Evolutionary conservation across 148 eudicot genomes (phyloP).

Genomic region (Rhododendron vialii): DNA sequence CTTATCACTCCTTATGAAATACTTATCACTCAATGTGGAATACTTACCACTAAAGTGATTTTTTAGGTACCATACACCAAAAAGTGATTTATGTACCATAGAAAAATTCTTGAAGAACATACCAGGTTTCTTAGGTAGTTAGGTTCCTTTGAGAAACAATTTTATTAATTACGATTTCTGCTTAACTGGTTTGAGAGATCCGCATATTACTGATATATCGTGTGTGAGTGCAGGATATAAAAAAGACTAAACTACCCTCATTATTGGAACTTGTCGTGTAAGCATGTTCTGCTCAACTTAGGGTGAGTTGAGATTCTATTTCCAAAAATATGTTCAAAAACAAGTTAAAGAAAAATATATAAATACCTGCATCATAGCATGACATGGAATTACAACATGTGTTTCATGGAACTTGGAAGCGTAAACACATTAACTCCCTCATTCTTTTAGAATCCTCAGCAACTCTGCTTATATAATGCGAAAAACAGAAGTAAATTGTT

Average conservation of each 20-base stretch:
- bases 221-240: background rate
- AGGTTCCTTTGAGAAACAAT: background rate
- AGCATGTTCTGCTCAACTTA: background rate
- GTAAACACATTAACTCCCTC: background rate
- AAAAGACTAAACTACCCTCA: background rate
- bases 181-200: background rate
- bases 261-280: background rate
- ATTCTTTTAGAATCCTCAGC: background rate
- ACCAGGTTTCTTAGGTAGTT: background rate
- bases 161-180: background rate
- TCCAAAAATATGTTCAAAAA: background rate
- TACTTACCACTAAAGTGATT: no score
- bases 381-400: background rate
- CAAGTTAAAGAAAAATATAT: background rate
- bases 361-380: background rate
- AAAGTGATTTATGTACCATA: no score
- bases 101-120: background rate
- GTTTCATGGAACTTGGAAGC: background rate
- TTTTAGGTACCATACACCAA: no score
- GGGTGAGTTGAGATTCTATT: background rate
- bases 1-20: no score
- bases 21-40: no score
- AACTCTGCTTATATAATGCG: background rate
- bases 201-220: background rate
- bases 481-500: background rate